A percentile compares a stretch with the other conserved stretches of the same genome.
Evolutionary conservation across 352 stramenopile genomes (phyloP).

Genomic region (Peronospora belbahrii): DNA sequence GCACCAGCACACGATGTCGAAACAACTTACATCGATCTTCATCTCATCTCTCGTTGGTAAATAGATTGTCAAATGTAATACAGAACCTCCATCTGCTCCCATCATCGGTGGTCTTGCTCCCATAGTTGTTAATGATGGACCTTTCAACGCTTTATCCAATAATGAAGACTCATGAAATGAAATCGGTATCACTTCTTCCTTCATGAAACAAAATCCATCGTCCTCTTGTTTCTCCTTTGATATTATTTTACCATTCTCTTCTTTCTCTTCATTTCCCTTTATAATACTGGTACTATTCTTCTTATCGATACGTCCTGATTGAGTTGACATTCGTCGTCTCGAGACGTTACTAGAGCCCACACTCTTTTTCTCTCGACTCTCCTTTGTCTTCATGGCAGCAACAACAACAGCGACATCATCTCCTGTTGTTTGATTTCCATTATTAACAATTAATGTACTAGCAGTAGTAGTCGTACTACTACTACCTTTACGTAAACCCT

Average conservation of each 20-base stretch:
- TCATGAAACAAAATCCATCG: slow-evolving; percentile 62
- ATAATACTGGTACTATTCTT: slow-evolving; percentile 14
- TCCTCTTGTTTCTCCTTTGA: slow-evolving; percentile 20
- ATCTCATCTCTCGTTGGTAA: slow-evolving; percentile 77
- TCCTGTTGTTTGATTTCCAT: slow-evolving; percentile 10
- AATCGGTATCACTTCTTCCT: slow-evolving; percentile 53
- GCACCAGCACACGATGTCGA: no score
- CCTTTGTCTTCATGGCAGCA: no score
- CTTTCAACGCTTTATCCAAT: slow-evolving; percentile 73
- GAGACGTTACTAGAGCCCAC: slow-evolving; percentile 13
- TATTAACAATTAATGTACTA: slow-evolving; percentile 1
- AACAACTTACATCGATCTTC: slow-evolving; percentile 70
- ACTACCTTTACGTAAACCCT: slow-evolving; percentile 23
- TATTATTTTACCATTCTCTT: neutral
- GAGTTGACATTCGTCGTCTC: slow-evolving; percentile 23
- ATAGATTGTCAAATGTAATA: slow-evolving; percentile 83
- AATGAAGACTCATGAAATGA: slow-evolving; percentile 64
- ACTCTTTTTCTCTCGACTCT: slow-evolving; percentile 23
- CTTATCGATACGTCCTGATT: slow-evolving; percentile 19
- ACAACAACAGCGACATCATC: slow-evolving; percentile 10
- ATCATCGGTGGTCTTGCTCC: slow-evolving; percentile 54
- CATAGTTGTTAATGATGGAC: slow-evolving; percentile 30
- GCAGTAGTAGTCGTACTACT: slow-evolving; percentile 12
- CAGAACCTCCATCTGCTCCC: slow-evolving; percentile 47
- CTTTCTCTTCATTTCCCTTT: slow-evolving; percentile 13